phyloP scores from a whole-genome alignment of 2,329 filamentous ascomycete genomes.

The Hymenoscyphus fraxineus region DNA sequence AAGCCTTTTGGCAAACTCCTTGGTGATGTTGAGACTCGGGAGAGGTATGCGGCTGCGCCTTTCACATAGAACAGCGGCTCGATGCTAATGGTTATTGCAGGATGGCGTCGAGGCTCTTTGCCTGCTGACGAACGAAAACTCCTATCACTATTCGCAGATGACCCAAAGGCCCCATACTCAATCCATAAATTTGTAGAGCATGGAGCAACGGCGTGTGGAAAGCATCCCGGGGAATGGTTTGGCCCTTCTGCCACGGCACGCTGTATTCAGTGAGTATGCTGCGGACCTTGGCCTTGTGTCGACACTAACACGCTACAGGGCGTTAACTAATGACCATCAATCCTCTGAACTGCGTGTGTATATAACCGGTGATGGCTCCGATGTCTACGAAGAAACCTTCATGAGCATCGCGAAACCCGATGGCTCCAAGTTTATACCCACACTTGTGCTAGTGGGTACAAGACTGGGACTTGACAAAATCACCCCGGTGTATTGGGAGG shows the following conservation, averaged over 20 bases:
- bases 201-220: conserved; percentile 82
- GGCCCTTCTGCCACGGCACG: conserved; percentile 93
- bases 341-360: conserved; percentile 72
- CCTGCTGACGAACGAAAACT: conserved; percentile 63
- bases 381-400: conserved; percentile 90
- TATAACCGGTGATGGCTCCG: conserved; percentile 81
- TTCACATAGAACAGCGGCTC: too few relatives aligned
- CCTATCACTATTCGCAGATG: conserved; percentile 81
- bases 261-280: conserved; percentile 75
- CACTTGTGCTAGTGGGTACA: conserved; percentile 83
- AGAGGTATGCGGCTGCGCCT: conserved; percentile 55
- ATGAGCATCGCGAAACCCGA: conserved; percentile 69
- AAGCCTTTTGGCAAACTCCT: conserved; percentile 82
- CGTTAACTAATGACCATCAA: conserved; percentile 63
- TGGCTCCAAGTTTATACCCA: conserved; percentile 69
- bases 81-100: conserved; percentile 40
- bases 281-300: background rate
- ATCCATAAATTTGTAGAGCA: conserved; percentile 92
- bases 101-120: conserved; percentile 67
- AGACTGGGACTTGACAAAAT: conserved; percentile 90
- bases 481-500: conserved; percentile 91
- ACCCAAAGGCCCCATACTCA: conserved; percentile 81
- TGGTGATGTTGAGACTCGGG: conserved; percentile 69
- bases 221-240: conserved; percentile 97
- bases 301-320: conserved; percentile 47